Conservation (phyloP, 2,329 filamentous ascomycete species). For the Pestalotiopsis sp. region DNA sequence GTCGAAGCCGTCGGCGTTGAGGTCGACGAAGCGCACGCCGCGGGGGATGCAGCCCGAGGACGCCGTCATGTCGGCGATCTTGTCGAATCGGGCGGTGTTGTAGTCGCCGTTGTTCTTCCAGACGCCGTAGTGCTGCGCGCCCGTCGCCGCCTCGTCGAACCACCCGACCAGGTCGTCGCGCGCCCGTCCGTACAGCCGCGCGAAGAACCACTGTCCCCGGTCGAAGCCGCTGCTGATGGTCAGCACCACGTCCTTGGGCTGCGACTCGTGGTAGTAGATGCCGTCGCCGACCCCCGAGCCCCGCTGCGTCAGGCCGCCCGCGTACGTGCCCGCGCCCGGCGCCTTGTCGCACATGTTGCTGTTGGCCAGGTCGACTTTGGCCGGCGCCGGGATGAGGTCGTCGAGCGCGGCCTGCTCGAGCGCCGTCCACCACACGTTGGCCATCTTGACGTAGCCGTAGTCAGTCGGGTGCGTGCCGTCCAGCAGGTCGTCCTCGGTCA, state of each 20-base stretch:
- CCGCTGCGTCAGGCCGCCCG: conserved; percentile 25
- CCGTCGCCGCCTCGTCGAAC: conserved; percentile 27
- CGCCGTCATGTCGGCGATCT: conserved; percentile 17
- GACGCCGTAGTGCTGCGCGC: conserved; percentile 14
- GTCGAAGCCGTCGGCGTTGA: conserved; percentile 25
- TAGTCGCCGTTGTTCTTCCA: conserved; percentile 11
- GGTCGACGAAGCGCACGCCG: conserved; percentile 15
- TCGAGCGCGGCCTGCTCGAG: conserved; percentile 10
- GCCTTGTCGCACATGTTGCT: conserved; percentile 21
- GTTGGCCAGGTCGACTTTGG: conserved; percentile 9
- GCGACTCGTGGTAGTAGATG: conserved; percentile 25
- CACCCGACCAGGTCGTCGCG: conserved; percentile 24
- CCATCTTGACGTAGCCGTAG: conserved; percentile 22
- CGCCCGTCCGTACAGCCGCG: conserved; percentile 15
- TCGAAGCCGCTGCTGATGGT: conserved; percentile 21
- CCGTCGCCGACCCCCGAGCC: conserved; percentile 30
- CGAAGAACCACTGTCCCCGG: conserved; percentile 24
- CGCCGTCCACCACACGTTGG: conserved; percentile 15
- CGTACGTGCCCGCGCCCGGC: conserved; percentile 19
- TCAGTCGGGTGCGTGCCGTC: conserved; percentile 23
- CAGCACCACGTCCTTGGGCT: conserved; percentile 16
- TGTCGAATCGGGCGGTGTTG: conserved; percentile 9
- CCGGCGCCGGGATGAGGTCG: conserved; percentile 10
- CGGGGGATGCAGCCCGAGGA: conserved; percentile 7
- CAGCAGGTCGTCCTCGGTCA: conserved; percentile 13